Base-by-base conservation (phyloP, 139 green algal species). In the Zygnema circumcarinatum region DNA sequence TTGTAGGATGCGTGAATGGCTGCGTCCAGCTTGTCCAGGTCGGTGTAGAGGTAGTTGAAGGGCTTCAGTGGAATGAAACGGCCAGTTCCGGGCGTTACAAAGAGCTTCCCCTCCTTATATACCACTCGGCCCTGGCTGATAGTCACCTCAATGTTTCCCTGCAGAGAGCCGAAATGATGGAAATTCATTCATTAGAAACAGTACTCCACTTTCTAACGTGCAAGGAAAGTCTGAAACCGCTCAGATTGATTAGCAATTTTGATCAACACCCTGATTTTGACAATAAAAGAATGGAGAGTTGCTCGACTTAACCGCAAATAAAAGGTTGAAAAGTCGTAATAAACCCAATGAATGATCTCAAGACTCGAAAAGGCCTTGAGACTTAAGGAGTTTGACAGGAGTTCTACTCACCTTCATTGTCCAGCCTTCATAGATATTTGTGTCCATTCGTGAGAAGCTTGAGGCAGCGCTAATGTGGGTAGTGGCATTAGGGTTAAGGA, bases 371-470 rank as follows among this genome's bases (percentile, higher is more conserved):
- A n/a, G n/a, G n/a, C n/a, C n/a, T n/a, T n/a, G n/a, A n/a, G n/a
- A n/a, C n/a, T n/a, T n/a, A n/a, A n/a, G n/a, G n/a, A n/a, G n/a
- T n/a, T n/a, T n/a, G n/a, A n/a, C n/a, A 3, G 69, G 69, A 25
- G 69, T 41, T 31, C 33, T 52, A 32, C 91, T 92, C 31, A 91
- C 87, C 87, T 91, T 76, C 40, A 91, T 91, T 2, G 16, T 67
- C 81, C 67, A 89, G 1, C 96, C 96, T 89, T 99, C 97, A 83
- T 98, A 99, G 11, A 99, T 91, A 83, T 98, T 99, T 0, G 94
- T 96, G 91, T 99, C 97, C 76, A 98, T 96, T 3, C 74, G 74
- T 2, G 94, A 97, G 85, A 98, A 95, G 88, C 98, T 94, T 0
- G 74, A 94, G 0, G 84, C 87, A 3, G 95, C 96, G 25, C 87